Base-by-base conservation (phyloP, 176 grass and related monocot species). In the sorghum (Sorghum bicolor) region DNA sequence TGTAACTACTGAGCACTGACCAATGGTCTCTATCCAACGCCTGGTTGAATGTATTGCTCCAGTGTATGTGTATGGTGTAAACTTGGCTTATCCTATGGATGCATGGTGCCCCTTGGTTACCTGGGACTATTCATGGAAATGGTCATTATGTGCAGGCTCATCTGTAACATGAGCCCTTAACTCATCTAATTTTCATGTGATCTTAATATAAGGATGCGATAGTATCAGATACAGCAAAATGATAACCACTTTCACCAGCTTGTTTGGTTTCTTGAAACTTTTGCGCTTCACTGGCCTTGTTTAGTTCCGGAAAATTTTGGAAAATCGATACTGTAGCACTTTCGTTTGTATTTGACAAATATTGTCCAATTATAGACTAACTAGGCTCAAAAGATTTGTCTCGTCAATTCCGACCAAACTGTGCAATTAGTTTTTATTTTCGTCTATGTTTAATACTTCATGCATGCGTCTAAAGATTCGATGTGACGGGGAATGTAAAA, bases 1-100 rank as follows among this genome's bases (percentile, higher is more conserved):
- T 75, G 60, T 63, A 63, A 5, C 60, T 71, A 70, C 8, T 72
- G 40, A 77, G 62, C 58, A 75, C 22, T 72, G 50, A 77, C 63
- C 39, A 20, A 16, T 74, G 70, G 48, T 73, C 45, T 75, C 67
- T 83, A 30, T 87, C 81, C 87, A 86, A 91, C 86, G 87, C 73
- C 73, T 81, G 77, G 86, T 89, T 92, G 90, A 79, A 74, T 90
- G 65, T 74, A 47, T 24, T 68, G 83, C 29, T 68, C 80, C 41
- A 73, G 34, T 67, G 55, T 65, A 67, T 74, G 34, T 67, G 55
- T 65, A 67, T 74, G n/a, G 72, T 79, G 45, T 74, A 45, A 86
- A 72, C 72, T 38, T 63, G 44, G 37, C n/a, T 69, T 36, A 65
- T 79, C 25, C 44, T 70, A 71, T 67, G 13, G 34, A 83, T 65